Base-by-base conservation (phyloP, 2,329 filamentous ascomycete genomes). In the Aureobasidium sp. region DNA sequence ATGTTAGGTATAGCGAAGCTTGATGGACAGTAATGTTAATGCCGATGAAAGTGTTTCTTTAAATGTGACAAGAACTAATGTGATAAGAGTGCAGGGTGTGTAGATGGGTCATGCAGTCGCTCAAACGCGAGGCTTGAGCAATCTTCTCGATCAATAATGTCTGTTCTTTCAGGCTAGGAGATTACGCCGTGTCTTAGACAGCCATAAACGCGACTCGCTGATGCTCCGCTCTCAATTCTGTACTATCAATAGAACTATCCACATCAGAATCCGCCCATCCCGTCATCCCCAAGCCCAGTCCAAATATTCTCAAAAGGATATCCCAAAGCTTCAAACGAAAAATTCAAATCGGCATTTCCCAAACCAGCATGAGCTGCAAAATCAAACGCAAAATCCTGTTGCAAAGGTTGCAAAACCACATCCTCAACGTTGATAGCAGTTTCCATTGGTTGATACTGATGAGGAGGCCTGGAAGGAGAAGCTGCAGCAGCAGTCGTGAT, bases 261-360 rank as follows among this genome's bases (percentile, higher is more conserved):
- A n/a, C 32, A 6, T 35, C 32, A 35, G 14, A 35, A 35, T 5
- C 32, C 32, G 7, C 32, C 32, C 5, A 35, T 5, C 7, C 14
- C 14, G n/a, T 10, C 16, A 22, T 49, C 45, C 11, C 41, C 48
- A 27, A 17, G 41, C 4, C 24, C 32, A 19, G 10, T 52, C 37
- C 48, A 52, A 17, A 51, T 17, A 19, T 24, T 41, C 21, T 42
- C 48, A 32, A 42, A 52, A 12, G 48, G 48, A 7, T 27, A 41
- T 1, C 48, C 48, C 19, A 52, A 25, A 1, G 35, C 27, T 22
- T 52, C 48, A 11, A 51, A 39, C 3, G 47, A 24, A 10, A 51
- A 51, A 1, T 29, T 29, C n/a, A 48, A 6, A 38, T 48, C 44
- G 7, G 44, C 11, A 11, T 5, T 17, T 5, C 11, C 45, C 32